phyloP scores from a whole-genome alignment of 441 rosid genomes.

The Syzygium syzygioides region DNA sequence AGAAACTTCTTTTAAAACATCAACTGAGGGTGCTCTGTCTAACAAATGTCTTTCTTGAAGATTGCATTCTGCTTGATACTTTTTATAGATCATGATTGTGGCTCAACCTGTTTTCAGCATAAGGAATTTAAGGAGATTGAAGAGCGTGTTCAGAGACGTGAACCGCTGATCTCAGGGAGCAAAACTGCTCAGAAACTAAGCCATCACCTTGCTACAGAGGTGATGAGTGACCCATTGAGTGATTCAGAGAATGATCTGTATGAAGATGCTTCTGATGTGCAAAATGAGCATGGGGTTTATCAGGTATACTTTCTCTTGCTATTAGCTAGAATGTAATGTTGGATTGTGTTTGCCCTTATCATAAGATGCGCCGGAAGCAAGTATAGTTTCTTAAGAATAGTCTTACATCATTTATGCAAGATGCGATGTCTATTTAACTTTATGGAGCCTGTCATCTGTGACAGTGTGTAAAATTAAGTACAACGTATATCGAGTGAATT shows the following conservation, averaged over 20 bases:
- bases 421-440: background rate
- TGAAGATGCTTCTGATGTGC: constrained; percentile 73
- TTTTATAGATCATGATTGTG: constrained; percentile 3
- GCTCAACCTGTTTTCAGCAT: constrained; percentile 50
- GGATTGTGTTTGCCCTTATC: background rate
- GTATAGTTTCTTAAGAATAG: background rate
- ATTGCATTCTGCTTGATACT: background rate
- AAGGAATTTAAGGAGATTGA: constrained; percentile 97
- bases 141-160: constrained; percentile 69
- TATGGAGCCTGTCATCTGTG: background rate
- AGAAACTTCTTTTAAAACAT: constrained; percentile 75
- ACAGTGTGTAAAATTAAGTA: background rate
- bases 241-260: constrained; percentile 83
- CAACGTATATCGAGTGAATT: background rate
- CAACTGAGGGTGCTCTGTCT: constrained; percentile 50
- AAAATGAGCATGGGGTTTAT: constrained; percentile 47
- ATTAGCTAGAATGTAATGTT: background rate
- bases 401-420: background rate
- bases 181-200: constrained; percentile 79
- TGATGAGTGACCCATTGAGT: constrained; percentile 77
- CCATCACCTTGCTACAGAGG: constrained; percentile 76
- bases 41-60: background rate
- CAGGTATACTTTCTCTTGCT: constrained; percentile 41
- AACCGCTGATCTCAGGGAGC: constrained; percentile 78
- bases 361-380: background rate